Percentiles rank a stretch among this genome's conserved stretches.
These are phyloP conservation scores for Pleoardoris graminearum DNA, from an alignment of 2,329 filamentous ascomycete species.

Conservation along the genomic window DNA sequence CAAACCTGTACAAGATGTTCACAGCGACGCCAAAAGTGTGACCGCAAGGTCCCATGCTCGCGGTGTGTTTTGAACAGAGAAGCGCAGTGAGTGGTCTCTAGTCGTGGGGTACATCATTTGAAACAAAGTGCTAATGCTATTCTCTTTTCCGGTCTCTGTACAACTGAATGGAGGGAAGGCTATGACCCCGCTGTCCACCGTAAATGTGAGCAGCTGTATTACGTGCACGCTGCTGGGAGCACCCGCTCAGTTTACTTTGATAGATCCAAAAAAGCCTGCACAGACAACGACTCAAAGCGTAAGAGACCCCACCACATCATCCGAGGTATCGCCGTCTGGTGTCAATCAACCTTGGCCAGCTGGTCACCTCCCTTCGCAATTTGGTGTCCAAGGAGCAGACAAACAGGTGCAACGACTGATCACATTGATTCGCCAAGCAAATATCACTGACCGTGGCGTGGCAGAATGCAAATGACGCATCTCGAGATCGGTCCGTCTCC, in stretches of 20 bases:
- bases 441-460: not conserved
- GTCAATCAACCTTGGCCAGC: not conserved
- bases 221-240: conserved; percentile 13
- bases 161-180: conserved; percentile 36
- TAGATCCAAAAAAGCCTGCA: conserved; percentile 14
- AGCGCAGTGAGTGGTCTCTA: conserved; percentile 16
- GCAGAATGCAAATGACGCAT: not conserved
- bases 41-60: conserved; percentile 31
- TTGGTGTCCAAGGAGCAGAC: not conserved
- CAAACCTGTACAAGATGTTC: conserved; percentile 38
- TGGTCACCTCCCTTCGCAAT: conserved; percentile 1
- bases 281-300: conserved; percentile 1
- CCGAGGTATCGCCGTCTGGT: not conserved
- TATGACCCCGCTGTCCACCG: conserved; percentile 39
- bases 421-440: not conserved
- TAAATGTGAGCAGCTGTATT: conserved; percentile 21
- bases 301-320: not conserved
- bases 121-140: not conserved
- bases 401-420: not conserved
- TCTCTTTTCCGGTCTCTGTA: conserved; percentile 24
- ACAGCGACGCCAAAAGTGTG: conserved; percentile 37
- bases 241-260: conserved; percentile 11
- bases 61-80: conserved; percentile 39
- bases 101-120: not conserved
- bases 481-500: not conserved